These are phyloP conservation scores for Zasmidium cellare DNA, from an alignment of 2,329 filamentous ascomycete species.

Conservation along the genomic window DNA sequence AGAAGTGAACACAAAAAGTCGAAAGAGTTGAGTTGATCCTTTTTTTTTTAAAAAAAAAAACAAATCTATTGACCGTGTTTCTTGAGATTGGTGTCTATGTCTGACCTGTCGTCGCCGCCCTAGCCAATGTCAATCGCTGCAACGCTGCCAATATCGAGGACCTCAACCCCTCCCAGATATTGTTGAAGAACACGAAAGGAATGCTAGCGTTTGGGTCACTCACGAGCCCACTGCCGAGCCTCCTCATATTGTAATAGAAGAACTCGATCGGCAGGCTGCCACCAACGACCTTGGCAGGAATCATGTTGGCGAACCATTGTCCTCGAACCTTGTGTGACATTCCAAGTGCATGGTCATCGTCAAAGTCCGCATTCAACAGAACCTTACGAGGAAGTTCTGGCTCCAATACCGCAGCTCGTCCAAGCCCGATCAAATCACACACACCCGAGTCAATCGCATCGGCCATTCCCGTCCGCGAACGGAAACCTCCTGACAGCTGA, in stretches of 20 bases:
- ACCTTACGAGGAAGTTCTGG: slow-evolving; percentile 43
- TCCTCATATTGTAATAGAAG: slow-evolving; percentile 38
- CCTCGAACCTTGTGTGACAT: slow-evolving; percentile 33
- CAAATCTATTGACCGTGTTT: neutral
- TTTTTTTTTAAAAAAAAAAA: neutral
- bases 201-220: slow-evolving; percentile 34
- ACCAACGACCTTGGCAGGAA: slow-evolving; percentile 36
- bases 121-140: slow-evolving; percentile 5
- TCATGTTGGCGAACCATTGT: slow-evolving; percentile 34
- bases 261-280: slow-evolving; percentile 34
- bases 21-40: too few species aligned
- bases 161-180: slow-evolving; percentile 10
- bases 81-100: neutral
- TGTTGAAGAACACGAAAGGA: slow-evolving; percentile 25
- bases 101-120: slow-evolving; percentile 4
- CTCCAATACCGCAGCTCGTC: slow-evolving; percentile 47
- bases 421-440: slow-evolving; percentile 54
- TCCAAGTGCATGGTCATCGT: slow-evolving; percentile 29
- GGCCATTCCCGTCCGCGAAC: slow-evolving; percentile 53
- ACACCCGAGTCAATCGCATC: slow-evolving; percentile 47
- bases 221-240: slow-evolving; percentile 31
- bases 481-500: slow-evolving; percentile 63
- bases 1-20: too few species aligned
- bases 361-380: slow-evolving; percentile 35
- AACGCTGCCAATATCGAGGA: neutral